Evolutionary conservation across 179 eudicot species (phyloP), one percentile per base, ranked within the genome.

Genomic region (Pouteria campechiana): DNA sequence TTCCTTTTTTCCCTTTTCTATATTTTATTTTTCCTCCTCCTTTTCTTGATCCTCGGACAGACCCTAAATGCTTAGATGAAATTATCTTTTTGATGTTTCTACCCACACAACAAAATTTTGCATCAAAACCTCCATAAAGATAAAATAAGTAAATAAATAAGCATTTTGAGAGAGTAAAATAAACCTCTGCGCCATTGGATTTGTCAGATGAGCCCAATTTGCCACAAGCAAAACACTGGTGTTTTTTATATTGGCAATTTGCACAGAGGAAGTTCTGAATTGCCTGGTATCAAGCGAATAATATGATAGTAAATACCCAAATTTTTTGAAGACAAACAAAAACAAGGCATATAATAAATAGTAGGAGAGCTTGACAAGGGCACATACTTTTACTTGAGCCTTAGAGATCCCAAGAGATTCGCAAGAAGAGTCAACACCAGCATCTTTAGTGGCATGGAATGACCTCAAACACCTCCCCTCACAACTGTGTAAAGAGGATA

Each of bases 381-480:
- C 1, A 27, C 70, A 20, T 54, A 90, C 98, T 65, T 73, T 60
- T n/a, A 90, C 72, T 75, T 79, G 76, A 47, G 32, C 64, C 25
- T 60, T 46, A 37, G 88, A 37, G 38, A 66, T 56, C 32, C 84
- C 78, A 48, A 90, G 92, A 60, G 98, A 69, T 17, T 34, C 38
- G 47, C 98, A 89, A 11, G 30, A 9, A 11, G 93, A 78, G 3
- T 68, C 74, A n/a, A 29, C 50, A 49, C 82, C 93, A 31, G 68
- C 84, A 47, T 60, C 65, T 18, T 11, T 58, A 31, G 82, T 79
- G 42, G 90, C 74, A 64, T 90, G 98, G 50, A 90, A 90, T 41
- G 94, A 76, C 68, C 98, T 82, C 83, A 90, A 60, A 74, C 96
- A 90, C 61, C 61, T 67, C 32, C 98, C 98, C 16, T 90, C 98